Evolutionary conservation across 192 early-diverging fungal species (phyloP), one percentile per base, ranked within the genome.

Genomic region (Coemansia sp.): DNA sequence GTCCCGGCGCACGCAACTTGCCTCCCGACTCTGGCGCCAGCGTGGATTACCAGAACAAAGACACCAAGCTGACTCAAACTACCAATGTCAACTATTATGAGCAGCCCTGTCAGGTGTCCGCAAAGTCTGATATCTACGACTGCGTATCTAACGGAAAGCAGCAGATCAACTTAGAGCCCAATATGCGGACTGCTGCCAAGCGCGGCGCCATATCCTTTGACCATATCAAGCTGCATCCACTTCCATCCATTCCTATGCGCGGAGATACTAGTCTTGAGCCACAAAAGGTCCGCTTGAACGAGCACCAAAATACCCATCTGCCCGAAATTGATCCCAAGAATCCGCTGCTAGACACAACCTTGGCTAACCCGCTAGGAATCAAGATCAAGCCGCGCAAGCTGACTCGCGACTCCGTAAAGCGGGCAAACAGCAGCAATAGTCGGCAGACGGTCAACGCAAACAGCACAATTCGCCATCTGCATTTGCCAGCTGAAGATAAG

Each of bases 371-470:
- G 10, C 6, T 37, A n/a, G 20, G 56, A 16, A 21, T 26, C 18
- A 58, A 48, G 36, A 28, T 48, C 56, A 76, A 69, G 59, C 58
- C 73, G 12, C 62, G 66, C n/a, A 76, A 69, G 60, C 73, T 76
- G 2, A 40, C 60, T 36, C 73, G 73, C 17, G 59, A 51, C 18
- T 17, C 46, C 0, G 31, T 23, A 10, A 61, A 55, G 51, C 66
- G 51, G 23, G 12, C 54, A 9, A 23, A n/a, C 17, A 11, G 0
- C 16, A 18, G 20, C 61, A 32, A 17, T n/a, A 21, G 16, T 15
- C 9, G 14, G 12, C 31, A 16, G 15, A 17, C 9, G 15, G 7
- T 11, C 11, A 28, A 26, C 7, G 14, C 53, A 6, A 42, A 16
- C 6, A 36, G 44, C 44, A 18, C 6, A 34, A 34, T 34, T 34